Evolutionary conservation across 345 rosid genomes (phyloP).

Genomic region (Boechera retrofracta): DNA sequence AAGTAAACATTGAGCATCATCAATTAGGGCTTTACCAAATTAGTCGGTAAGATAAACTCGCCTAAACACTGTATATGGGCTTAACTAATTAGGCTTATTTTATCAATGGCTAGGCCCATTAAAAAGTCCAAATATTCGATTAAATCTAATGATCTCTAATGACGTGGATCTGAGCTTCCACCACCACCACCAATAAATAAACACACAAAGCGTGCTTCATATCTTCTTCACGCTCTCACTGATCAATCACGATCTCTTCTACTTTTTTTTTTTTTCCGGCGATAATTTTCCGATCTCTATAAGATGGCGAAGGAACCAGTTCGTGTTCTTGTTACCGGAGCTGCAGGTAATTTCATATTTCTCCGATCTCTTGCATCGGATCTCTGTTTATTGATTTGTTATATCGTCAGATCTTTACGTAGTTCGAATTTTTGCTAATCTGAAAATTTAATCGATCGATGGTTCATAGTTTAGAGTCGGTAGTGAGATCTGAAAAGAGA

Average conservation of each 20-base stretch:
- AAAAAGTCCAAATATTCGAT: not conserved
- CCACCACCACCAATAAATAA: slow-evolving; percentile 19
- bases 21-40: not conserved
- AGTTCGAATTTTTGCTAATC: not conserved
- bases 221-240: slow-evolving; percentile 17
- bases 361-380: not conserved
- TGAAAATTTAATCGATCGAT: not conserved
- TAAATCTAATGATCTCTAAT: slow-evolving; percentile 23
- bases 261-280: slow-evolving; percentile 3
- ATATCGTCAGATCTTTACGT: slow-evolving; percentile 29
- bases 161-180: slow-evolving; percentile 39
- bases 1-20: not conserved
- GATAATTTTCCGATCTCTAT: slow-evolving; percentile 30
- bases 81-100: not conserved
- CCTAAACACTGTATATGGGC: not conserved
- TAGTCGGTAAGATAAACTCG: not conserved
- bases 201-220: not conserved
- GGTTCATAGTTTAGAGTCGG: not conserved
- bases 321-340: slow-evolving; percentile 98
- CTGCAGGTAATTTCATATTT: slow-evolving; percentile 68
- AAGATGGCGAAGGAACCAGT: slow-evolving; percentile 88
- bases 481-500: slow-evolving; percentile 9
- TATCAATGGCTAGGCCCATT: slow-evolving; percentile 2
- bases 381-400: slow-evolving; percentile 5
- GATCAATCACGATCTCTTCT: not conserved